Base-by-base conservation (phyloP, 2,329 filamentous ascomycete genomes). In the Penicillium sp. region DNA sequence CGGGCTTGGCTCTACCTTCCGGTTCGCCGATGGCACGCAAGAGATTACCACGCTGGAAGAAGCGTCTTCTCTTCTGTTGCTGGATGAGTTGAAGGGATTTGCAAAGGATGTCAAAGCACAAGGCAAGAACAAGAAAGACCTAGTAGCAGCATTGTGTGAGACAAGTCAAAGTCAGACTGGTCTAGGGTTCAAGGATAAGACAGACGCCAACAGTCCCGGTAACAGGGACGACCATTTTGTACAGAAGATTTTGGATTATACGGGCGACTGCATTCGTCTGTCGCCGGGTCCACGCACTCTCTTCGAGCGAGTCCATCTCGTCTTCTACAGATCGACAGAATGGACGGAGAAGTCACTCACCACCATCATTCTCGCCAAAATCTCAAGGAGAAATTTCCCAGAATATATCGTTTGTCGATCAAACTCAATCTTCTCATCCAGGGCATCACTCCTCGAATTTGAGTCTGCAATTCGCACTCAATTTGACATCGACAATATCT, bases 271-370 rank as follows among this genome's bases (percentile, higher is more conserved):
- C 59, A 86, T 97, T 55, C 82, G 93, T 34, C 81, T 99, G 12
- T 90, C 90, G 0, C 74, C 86, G 0, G 74, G 82, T 0, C 81
- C 86, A 0, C 82, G 91, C 57, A 90, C 86, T 64, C 81, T 99
- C 0, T 99, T 99, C 64, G 91, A 96, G 70, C 84, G 94, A 24
- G 91, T 97, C 0, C 94, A 97, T 73, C 76, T 99, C 2, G 91
- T 99, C 26, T 99, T 96, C 70, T 97, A 97, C 70, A 83, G 93
- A 53, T 96, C 92, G 9, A 95, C 90, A 0, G 89, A 96, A 69
- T 99, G 94, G 94, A 95, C 92, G 0, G 93, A 97, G 64, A 97
- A 96, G 70, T 96, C 93, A 1, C 77, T 99, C 13, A 97, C 90
- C 1, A 93, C 92, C 0, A 93, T 97, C 49, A 96, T 99, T 42